Evolutionary conservation across 805 yeast species (phyloP), one percentile per base, ranked within the genome.

Genomic region (Kluyveromyces lactis): DNA sequence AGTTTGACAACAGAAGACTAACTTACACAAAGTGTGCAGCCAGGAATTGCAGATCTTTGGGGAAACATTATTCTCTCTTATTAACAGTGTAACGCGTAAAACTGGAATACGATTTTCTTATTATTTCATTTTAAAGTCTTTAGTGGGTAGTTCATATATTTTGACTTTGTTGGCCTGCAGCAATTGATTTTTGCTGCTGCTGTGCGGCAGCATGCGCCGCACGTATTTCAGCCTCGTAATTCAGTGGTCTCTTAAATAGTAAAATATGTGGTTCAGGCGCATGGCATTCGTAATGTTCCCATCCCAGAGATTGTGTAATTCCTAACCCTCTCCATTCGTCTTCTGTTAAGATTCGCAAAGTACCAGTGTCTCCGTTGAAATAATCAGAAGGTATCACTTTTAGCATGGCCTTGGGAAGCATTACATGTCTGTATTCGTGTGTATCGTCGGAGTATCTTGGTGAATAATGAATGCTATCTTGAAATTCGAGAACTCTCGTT

Each of bases 301-400:
- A 92, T 1, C 98, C 98, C 44, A 92, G 68, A 27, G 95, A 84
- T 62, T 92, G 99, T 5, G 97, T 92, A 53, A 92, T 87, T 2
- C 99, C 99, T 36, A 92, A 67, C 1, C 97, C 97, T 61, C 99
- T 73, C 99, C 99, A 92, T 63, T 92, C 99, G 50, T 92, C 97
- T 61, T 92, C 99, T 36, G 83, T 64, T 29, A 92, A 67, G 32
- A 92, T 86, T 49, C 95, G 78, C 51, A 92, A 70, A 0, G 98
- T 92, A 4, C 97, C 97, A 2, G 95, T 86, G 43, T 89, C 95
- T 2, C 87, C 79, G 55, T 83, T 81, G 70, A 92, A 92, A 57
- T 89, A 94, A 57, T 94, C 98, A 31, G 81, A 77, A 8, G 98
- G 98, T 42, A 94, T 86, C 24, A 79, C 86, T 60, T 89, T 90